These are phyloP conservation scores for Mucor velutinosus DNA, from an alignment of 371 early-diverging fungal genomes.

Conservation along the genomic window DNA sequence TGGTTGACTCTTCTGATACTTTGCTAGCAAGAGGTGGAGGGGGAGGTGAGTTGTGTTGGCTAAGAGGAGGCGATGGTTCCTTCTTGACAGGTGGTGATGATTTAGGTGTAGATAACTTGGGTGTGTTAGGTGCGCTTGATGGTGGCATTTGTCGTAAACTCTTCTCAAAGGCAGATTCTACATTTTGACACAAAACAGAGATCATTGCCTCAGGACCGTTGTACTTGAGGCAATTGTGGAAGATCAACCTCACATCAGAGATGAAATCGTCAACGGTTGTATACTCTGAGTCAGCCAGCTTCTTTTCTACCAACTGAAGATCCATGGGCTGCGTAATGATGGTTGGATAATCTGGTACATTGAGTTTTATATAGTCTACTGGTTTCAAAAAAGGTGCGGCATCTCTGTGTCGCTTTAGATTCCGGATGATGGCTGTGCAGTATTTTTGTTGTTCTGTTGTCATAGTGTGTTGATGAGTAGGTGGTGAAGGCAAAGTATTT, in stretches of 20 bases:
- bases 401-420: constrained; percentile 73
- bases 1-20: constrained; percentile 46
- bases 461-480: constrained; percentile 38
- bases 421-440: constrained; percentile 74
- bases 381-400: constrained; percentile 87
- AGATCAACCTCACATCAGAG: constrained; percentile 75
- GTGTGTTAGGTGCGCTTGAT: neutral
- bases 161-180: constrained; percentile 75
- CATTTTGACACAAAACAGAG: constrained; percentile 73
- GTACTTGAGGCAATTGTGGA: constrained; percentile 89
- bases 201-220: constrained; percentile 83
- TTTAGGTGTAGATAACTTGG: neutral
- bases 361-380: constrained; percentile 91
- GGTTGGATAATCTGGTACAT: constrained; percentile 93
- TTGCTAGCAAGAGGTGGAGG: constrained; percentile 3
- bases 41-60: constrained; percentile 10
- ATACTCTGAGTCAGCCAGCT: constrained; percentile 77
- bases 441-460: constrained; percentile 80
- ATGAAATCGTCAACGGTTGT: constrained; percentile 68
- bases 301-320: constrained; percentile 86
- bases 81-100: constrained; percentile 6
- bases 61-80: constrained; percentile 10
- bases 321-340: constrained; percentile 98
- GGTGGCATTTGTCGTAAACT: constrained; percentile 71
- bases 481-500: constrained; percentile 24